Conservation (phyloP, 225 moss, liverwort and hornwort species). For the Sphagnum tenellum region DNA sequence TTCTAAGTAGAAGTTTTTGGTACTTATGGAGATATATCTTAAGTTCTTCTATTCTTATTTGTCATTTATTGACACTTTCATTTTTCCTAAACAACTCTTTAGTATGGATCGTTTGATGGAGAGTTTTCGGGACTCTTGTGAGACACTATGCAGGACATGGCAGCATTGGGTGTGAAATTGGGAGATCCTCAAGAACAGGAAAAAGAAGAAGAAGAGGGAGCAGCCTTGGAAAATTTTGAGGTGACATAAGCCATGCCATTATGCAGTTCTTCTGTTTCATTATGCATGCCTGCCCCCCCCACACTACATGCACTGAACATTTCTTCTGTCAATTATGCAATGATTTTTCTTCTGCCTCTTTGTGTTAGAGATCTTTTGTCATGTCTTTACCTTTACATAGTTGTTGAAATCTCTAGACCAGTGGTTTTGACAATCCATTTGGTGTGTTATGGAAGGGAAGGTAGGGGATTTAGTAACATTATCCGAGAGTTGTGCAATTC, state of each 20-base stretch:
- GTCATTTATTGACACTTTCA: too few species aligned
- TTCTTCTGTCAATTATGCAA: too few species aligned
- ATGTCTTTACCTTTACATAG: background rate
- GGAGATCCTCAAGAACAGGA: slow-evolving; percentile 27
- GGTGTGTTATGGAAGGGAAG: slow-evolving; percentile 29
- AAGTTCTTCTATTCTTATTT: too few species aligned
- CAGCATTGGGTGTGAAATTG: slow-evolving; percentile 39
- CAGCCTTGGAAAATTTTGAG: slow-evolving; percentile 30
- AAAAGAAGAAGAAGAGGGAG: slow-evolving; percentile 7
- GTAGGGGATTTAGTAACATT: slow-evolving; percentile 43
- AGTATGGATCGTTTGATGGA: too few species aligned
- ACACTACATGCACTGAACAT: too few species aligned
- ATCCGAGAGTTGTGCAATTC: slow-evolving; percentile 29
- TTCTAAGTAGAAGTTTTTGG: too few species aligned
- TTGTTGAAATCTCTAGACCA: background rate
- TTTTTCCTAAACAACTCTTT: too few species aligned
- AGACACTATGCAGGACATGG: slow-evolving; percentile 43
- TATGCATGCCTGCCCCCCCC: too few species aligned
- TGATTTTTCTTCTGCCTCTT: too few species aligned
- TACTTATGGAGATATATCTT: too few species aligned
- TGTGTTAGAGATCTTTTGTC: too few species aligned
- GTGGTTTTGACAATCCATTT: background rate
- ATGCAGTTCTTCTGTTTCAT: background rate
- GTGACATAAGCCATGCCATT: slow-evolving; percentile 8
- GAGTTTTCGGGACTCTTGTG: too few species aligned